Conservation (phyloP, 2,329 filamentous ascomycete species). For the Xylaria multiplex region DNA sequence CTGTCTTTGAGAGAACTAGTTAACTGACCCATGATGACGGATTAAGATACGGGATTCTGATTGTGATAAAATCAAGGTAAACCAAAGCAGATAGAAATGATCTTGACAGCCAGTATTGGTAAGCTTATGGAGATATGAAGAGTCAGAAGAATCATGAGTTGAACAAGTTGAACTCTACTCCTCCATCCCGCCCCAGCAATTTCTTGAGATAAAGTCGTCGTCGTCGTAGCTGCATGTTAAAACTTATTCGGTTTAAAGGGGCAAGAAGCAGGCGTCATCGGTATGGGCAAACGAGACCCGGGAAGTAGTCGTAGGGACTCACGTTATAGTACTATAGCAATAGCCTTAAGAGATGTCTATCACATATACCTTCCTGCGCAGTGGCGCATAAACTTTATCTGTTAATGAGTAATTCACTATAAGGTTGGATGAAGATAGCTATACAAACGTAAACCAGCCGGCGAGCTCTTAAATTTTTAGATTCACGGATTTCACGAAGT, state of each 20-base stretch:
- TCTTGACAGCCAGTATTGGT: neutral
- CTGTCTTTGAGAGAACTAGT: no score
- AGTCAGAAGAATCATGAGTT: neutral
- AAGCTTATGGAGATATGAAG: neutral
- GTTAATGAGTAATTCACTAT: no score
- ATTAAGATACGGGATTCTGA: neutral
- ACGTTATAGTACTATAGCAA: neutral
- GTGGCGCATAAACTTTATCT: no score
- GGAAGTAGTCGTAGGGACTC: neutral
- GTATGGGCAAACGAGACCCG: neutral
- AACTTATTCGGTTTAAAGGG: neutral
- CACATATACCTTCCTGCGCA: neutral
- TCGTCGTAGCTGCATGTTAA: neutral
- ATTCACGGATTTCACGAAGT: no score
- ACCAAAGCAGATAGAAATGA: neutral
- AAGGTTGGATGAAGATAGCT: no score
- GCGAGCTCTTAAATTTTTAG: no score
- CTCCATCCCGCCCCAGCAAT: neutral
- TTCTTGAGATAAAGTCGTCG: neutral
- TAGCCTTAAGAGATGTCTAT: neutral
- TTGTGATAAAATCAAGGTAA: neutral
- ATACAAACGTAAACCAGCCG: no score
- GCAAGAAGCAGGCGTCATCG: neutral
- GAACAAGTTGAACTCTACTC: neutral
- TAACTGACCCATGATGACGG: constrained; percentile 13